Conservation (phyloP, 2,329 filamentous ascomycete genomes). For the Penicillium decumbens region DNA sequence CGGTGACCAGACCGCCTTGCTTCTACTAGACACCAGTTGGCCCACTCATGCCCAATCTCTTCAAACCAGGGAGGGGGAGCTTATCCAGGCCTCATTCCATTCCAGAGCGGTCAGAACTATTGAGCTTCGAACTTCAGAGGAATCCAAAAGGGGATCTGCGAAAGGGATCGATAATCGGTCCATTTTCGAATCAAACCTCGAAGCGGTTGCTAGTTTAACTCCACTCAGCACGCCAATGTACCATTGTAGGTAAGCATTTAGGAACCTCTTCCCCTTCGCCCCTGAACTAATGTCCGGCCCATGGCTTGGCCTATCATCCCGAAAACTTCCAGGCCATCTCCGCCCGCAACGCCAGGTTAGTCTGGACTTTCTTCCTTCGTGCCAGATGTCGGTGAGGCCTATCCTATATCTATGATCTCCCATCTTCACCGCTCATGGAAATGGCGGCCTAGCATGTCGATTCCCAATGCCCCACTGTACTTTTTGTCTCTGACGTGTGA, state of each 20-base stretch:
- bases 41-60: conserved; percentile 20
- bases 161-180: conserved; percentile 19
- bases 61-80: background rate
- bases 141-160: conserved; percentile 21
- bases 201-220: conserved; percentile 6
- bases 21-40: background rate
- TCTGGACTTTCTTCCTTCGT: conserved; percentile 16
- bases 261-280: conserved; percentile 32
- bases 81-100: conserved; percentile 13
- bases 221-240: conserved; percentile 17
- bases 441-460: conserved; percentile 5
- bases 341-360: conserved; percentile 16
- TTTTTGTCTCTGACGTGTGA: background rate
- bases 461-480: background rate
- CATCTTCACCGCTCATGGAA: conserved; percentile 21
- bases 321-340: conserved; percentile 15
- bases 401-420: conserved; percentile 1
- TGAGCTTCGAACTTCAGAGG: background rate
- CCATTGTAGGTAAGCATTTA: conserved; percentile 30
- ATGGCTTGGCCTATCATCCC: conserved; percentile 20
- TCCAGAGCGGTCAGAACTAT: conserved; percentile 7
- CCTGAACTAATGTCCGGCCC: conserved; percentile 27
- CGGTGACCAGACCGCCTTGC: conserved; percentile 23
- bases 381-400: conserved; percentile 21
- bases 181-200: conserved; percentile 13